A percentile compares a stretch with the other conserved stretches of the same genome.
Conservation (phyloP, 2,329 filamentous ascomycete genomes). For the Colletotrichum liriopes region DNA sequence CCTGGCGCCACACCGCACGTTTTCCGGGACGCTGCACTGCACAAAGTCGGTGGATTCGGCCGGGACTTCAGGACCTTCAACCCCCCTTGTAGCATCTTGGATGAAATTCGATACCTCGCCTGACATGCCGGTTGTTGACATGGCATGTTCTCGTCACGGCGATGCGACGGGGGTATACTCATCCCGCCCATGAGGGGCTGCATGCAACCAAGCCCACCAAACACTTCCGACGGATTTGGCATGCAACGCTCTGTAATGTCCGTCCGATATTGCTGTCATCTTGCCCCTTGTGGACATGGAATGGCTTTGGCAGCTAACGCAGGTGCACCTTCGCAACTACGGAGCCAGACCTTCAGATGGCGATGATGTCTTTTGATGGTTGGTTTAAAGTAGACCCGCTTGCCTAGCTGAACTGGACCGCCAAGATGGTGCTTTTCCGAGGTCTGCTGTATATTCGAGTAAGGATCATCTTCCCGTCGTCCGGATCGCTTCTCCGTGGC, state of each 20-base stretch:
- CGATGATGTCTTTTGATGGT: neutral
- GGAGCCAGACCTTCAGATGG: neutral
- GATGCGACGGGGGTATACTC: neutral
- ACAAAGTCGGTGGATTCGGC: neutral
- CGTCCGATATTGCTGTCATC: neutral
- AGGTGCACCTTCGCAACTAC: neutral
- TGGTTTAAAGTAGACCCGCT: neutral
- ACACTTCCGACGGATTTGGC: neutral
- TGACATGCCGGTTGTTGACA: neutral
- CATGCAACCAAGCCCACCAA: neutral
- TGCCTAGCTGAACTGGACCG: neutral
- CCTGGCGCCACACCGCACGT: neutral
- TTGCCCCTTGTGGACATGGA: neutral
- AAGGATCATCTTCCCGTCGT: conserved; percentile 11
- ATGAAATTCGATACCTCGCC: neutral
- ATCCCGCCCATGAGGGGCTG: no score
- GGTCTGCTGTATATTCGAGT: neutral
- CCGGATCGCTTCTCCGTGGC: neutral
- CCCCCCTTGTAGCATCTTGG: neutral
- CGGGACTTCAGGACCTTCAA: neutral
- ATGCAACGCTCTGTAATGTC: neutral
- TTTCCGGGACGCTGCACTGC: neutral
- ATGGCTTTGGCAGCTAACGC: neutral
- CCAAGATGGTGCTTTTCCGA: neutral
- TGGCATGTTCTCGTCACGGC: neutral